A percentile compares a stretch with the other conserved stretches of the same genome.
These are phyloP conservation scores for Ceratocystis harringtonii DNA, from an alignment of 2,329 filamentous ascomycete species.

Conservation along the genomic window DNA sequence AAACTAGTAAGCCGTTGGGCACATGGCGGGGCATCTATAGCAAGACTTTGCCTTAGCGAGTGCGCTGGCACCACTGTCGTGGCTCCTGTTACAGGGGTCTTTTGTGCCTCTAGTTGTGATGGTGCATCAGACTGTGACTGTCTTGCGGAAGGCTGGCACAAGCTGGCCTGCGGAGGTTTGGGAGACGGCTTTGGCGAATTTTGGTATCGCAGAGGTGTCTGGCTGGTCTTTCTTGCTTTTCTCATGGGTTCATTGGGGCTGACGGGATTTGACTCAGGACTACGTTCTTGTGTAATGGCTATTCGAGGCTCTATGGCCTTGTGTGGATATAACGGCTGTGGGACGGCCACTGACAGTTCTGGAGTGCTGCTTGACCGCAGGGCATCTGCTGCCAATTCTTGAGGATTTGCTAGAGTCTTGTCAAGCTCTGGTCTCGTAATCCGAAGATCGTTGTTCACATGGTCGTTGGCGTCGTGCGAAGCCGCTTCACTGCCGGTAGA, in stretches of 20 bases:
- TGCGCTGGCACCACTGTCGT: constrained; percentile 2
- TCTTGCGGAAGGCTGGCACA: background rate
- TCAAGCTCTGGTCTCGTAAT: background rate
- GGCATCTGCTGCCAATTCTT: background rate
- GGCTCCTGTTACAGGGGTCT: background rate
- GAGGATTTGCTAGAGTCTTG: background rate
- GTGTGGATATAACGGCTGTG: background rate
- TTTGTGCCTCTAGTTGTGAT: background rate
- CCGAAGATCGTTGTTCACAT: background rate
- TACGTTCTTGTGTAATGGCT: background rate
- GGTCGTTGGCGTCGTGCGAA: background rate
- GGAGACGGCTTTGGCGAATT: background rate
- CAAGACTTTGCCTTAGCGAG: background rate
- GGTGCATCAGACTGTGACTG: background rate
- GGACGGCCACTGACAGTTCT: background rate
- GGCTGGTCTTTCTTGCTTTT: background rate
- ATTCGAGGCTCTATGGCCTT: background rate
- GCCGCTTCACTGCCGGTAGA: background rate
- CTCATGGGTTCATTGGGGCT: background rate
- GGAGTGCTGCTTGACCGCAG: background rate
- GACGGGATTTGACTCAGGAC: background rate
- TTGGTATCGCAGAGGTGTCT: background rate
- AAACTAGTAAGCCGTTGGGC: background rate
- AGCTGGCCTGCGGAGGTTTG: background rate
- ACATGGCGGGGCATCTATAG: background rate